Evolutionary conservation across 2,329 filamentous ascomycete species (phyloP), one percentile per base, ranked within the genome.

Genomic region (Penicillium sp.): DNA sequence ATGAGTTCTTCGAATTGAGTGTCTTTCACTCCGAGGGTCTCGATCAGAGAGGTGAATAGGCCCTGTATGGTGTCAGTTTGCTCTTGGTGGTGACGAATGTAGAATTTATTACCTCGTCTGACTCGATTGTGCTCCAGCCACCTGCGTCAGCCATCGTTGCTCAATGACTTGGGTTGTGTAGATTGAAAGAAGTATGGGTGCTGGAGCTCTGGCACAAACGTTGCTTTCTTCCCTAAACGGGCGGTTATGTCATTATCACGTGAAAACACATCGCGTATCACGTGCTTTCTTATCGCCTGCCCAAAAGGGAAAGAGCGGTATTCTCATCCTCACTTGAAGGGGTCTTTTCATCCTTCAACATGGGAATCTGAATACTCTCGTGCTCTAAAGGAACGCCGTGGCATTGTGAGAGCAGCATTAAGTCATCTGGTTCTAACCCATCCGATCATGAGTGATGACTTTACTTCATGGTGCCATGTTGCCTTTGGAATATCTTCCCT

Each of bases 91-190:
- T 14, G n/a, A 22, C 45, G 7, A n/a, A 29, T 38, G 21, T 21
- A 45, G 6, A n/a, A 55, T 57, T 27, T 78, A 84, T 65, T 83
- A 96, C 92, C 74, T 93, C 93, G 79, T 97, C 93, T 60, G 90
- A 96, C 77, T 97, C 93, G 71, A 97, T 97, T 38, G 93, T 97
- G 75, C 95, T 96, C 93, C 93, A 97, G 60, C 93, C 92, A 65
- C 72, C 76, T 50, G 66, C 66, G 50, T 78, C 75, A 22, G 87
- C 89, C 76, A 88, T 89, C 27, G 39, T 50, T 24, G 40, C 32
- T 54, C 6, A n/a, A n/a, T 14, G 40, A 27, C 14, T 24, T 21
- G 39, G 39, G 16, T 85, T 87, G 88, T 53, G 31, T 32, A 22
- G 24, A 27, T 48, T 39, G 36, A 27, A 39, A 24, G 32, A 31